phyloP scores from a whole-genome alignment of 352 stramenopile genomes.

The Globisporangium okanoganense region DNA sequence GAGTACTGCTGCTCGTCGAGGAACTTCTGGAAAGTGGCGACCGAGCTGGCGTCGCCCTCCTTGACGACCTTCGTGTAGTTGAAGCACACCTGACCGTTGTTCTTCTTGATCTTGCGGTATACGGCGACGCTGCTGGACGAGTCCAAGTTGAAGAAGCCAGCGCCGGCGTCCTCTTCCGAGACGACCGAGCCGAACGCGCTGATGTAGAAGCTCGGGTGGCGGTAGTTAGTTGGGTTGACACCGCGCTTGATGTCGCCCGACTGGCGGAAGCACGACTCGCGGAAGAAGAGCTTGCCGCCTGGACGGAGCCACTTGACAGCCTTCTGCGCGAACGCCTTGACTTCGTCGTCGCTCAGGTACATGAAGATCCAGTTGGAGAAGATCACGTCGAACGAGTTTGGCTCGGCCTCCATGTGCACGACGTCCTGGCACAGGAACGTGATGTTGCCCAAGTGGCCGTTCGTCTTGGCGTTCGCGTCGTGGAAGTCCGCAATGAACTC shows the following conservation, averaged over 20 bases:
- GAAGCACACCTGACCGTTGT: conserved; percentile 80
- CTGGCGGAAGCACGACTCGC: conserved; percentile 65
- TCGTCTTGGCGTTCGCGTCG: conserved; percentile 43
- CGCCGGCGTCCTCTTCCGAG: conserved; percentile 32
- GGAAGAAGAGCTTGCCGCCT: conserved; percentile 63
- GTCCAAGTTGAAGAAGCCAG: conserved; percentile 63
- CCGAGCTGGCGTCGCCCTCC: conserved; percentile 25
- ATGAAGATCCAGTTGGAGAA: conserved; percentile 82
- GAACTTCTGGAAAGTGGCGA: conserved; percentile 69
- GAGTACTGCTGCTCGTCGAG: conserved; percentile 72
- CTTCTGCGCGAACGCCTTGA: conserved; percentile 50
- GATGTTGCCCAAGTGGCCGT: conserved; percentile 54
- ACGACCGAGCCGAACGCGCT: conserved; percentile 46
- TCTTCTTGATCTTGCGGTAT: conserved; percentile 78
- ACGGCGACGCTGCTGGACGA: conserved; percentile 57
- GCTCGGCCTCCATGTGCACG: conserved; percentile 46
- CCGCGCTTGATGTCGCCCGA: conserved; percentile 59
- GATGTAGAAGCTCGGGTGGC: conserved; percentile 64
- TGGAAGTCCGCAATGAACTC: conserved; percentile 83
- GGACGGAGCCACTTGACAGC: conserved; percentile 60
- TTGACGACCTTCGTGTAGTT: conserved; percentile 59
- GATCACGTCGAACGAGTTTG: conserved; percentile 63
- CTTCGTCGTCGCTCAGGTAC: conserved; percentile 61
- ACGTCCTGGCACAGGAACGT: conserved; percentile 69
- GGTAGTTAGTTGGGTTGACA: conserved; percentile 64